A percentile compares a stretch with the other conserved stretches of the same genome.
Evolutionary conservation across 2,329 filamentous ascomycete species (phyloP).

Genomic region (Uncinocarpus reesii): DNA sequence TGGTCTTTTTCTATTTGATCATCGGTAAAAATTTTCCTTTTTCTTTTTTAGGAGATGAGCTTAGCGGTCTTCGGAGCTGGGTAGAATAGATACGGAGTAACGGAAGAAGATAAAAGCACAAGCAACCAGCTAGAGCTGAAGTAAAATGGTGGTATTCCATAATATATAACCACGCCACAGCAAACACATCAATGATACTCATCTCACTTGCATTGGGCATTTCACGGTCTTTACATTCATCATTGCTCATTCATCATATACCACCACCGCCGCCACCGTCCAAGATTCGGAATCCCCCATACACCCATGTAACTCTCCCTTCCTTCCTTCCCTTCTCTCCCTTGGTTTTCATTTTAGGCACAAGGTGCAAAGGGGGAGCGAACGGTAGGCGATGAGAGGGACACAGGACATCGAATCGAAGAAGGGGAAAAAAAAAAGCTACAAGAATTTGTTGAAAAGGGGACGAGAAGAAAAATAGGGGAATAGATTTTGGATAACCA

Average conservation of each 20-base stretch:
- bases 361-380: neutral
- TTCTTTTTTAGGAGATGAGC: neutral
- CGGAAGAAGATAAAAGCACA: too few relatives aligned
- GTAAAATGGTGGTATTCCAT: too few relatives aligned
- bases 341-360: too few relatives aligned
- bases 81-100: neutral
- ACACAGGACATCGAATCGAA: neutral
- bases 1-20: neutral
- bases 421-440: neutral
- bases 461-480: neutral
- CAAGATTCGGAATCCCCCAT: neutral
- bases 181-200: neutral
- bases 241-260: constrained; percentile 10
- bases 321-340: too few relatives aligned
- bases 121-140: too few relatives aligned
- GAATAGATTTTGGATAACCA: too few relatives aligned
- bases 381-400: neutral
- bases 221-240: constrained; percentile 1
- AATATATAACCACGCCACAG: too few relatives aligned
- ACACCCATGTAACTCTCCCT: too few relatives aligned
- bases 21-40: neutral
- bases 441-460: neutral
- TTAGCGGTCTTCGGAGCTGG: too few relatives aligned
- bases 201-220: constrained; percentile 4
- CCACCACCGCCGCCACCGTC: neutral